Conservation (phyloP, 2,329 filamentous ascomycete genomes). For the Fusarium mundagurra region DNA sequence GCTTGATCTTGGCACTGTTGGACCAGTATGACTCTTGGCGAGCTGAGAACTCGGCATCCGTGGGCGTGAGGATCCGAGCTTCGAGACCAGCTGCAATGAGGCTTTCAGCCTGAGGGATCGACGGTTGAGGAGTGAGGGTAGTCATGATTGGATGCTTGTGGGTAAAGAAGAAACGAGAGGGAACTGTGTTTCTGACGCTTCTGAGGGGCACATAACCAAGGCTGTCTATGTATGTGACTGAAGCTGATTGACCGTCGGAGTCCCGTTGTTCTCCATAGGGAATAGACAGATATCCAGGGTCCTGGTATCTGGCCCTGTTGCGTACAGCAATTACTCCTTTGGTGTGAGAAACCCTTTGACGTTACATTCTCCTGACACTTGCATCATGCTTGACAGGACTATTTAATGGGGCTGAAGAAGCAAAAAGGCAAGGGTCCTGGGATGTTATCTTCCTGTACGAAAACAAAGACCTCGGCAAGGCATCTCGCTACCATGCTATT, state of each 20-base stretch:
- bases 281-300: not conserved
- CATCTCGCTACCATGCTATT: not conserved
- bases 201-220: not conserved
- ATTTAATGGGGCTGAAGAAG: not conserved
- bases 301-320: not conserved
- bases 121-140: not conserved
- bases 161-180: not conserved
- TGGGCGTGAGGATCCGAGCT: conserved; percentile 3
- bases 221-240: not conserved
- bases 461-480: not conserved
- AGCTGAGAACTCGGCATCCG: conserved; percentile 12
- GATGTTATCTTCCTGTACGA: not conserved
- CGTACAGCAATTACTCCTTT: not conserved
- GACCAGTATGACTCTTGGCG: conserved; percentile 36
- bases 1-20: conserved; percentile 29
- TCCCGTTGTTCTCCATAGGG: not conserved
- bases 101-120: conserved; percentile 2
- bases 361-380: not conserved
- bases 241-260: not conserved
- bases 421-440: not conserved
- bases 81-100: conserved; percentile 21
- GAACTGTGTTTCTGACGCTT: not conserved
- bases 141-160: conserved; percentile 3
- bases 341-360: not conserved
- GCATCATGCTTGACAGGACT: not conserved